Percentiles rank a stretch among this genome's conserved stretches.
Evolutionary conservation across 2,329 filamentous ascomycete genomes (phyloP).

Genomic region (Beauveria australis): DNA sequence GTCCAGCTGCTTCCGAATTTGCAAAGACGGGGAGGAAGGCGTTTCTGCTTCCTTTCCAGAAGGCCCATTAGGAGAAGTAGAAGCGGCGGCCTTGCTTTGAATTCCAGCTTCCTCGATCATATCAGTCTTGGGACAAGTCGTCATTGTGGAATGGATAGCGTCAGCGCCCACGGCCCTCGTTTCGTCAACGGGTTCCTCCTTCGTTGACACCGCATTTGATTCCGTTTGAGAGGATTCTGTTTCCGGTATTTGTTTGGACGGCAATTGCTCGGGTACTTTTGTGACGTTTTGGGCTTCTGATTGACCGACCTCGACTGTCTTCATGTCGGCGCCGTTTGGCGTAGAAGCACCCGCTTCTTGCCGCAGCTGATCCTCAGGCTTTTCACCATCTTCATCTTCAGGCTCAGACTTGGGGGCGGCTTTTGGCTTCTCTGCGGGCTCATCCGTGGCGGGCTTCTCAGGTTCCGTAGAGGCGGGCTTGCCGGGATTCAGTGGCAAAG

Average conservation of each 20-base stretch:
- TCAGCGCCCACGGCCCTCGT: not conserved
- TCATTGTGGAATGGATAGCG: not conserved
- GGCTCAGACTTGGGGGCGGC: not conserved
- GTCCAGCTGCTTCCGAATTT: slow-evolving; percentile 1
- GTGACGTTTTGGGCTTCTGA: not conserved
- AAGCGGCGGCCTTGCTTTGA: not conserved
- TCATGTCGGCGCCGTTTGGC: not conserved
- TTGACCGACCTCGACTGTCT: not conserved
- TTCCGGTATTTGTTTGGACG: not conserved
- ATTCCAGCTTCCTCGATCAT: not conserved
- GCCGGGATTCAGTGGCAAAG: not conserved
- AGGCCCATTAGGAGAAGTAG: not conserved
- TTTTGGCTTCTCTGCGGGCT: not conserved
- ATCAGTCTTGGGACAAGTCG: not conserved
- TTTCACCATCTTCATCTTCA: not conserved
- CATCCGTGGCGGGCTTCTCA: not conserved
- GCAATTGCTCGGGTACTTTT: not conserved
- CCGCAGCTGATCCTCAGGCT: not conserved
- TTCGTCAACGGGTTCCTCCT: not conserved
- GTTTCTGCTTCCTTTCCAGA: not conserved
- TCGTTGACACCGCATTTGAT: not conserved
- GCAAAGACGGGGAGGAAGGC: not conserved
- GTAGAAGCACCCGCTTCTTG: not conserved
- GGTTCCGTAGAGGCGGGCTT: not conserved
- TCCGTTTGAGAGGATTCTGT: not conserved